A percentile compares a stretch with the other conserved stretches of the same genome.
Conservation (phyloP, 768 basidiomycete species). For the Tulasnella sp. region DNA sequence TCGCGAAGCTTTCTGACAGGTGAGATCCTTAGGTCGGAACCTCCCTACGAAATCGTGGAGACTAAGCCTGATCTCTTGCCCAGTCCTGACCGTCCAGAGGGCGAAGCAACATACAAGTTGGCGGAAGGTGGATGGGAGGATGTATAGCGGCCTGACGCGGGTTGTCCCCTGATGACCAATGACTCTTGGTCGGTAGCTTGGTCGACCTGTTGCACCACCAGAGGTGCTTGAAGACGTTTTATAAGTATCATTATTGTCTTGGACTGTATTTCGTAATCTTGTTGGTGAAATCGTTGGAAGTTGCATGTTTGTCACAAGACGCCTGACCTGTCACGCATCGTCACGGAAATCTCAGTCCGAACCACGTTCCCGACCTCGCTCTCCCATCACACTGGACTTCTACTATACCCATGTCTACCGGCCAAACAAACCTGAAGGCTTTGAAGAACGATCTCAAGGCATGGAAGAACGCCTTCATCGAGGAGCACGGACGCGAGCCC, state of each 20-base stretch:
- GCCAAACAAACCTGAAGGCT: constrained; percentile 2
- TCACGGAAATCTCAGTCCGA: constrained; percentile 16
- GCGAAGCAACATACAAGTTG: constrained; percentile 85
- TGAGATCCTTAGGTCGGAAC: not conserved
- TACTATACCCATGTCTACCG: constrained; percentile 14
- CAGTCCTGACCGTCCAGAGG: constrained; percentile 79
- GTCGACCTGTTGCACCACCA: not conserved
- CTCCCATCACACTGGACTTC: not conserved
- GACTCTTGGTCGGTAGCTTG: not conserved
- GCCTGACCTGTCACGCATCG: constrained; percentile 6
- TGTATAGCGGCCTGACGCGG: constrained; percentile 45
- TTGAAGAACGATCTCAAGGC: constrained; percentile 29
- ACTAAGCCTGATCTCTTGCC: not conserved
- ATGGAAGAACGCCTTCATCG: constrained; percentile 25
- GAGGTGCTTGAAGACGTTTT: not conserved
- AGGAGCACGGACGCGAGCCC: constrained; percentile 27
- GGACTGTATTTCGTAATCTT: constrained; percentile 3
- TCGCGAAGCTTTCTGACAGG: constrained; percentile 81
- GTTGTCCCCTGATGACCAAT: not conserved
- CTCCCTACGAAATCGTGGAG: not conserved
- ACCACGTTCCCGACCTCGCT: constrained; percentile 12
- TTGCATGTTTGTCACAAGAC: not conserved
- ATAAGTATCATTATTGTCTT: not conserved
- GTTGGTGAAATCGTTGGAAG: not conserved
- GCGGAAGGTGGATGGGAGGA: constrained; percentile 90